Base-by-base conservation (phyloP, 2,329 filamentous ascomycete genomes). In the Sarocladium strictum region DNA sequence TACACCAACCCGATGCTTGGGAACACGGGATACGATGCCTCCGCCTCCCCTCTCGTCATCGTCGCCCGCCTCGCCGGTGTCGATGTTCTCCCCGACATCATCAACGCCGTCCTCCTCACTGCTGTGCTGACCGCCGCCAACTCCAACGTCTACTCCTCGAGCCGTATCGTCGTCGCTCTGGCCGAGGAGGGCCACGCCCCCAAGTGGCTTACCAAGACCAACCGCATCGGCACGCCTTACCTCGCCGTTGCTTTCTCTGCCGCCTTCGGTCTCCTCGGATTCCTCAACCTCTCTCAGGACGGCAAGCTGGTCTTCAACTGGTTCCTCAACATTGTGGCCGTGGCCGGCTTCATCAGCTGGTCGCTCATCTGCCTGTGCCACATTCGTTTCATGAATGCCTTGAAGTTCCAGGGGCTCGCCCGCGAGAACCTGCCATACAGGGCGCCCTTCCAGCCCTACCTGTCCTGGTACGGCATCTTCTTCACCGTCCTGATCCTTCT, bases 91-190 rank as follows among this genome's bases (percentile, higher is more conserved):
- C 80, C 83, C 5, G 74, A 81, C 61, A 84, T 92, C 64, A 84
- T 93, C 75, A 93, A 93, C 68, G 87, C 83, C 15, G 84, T 90
- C 7, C 80, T 93, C 10, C 75, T 93, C 21, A 89, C 87, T 0
- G 88, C 87, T 2, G 89, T 91, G 7, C 82, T 90, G 61, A 89
- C 87, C 0, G 88, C 89, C 5, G 89, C 86, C 57, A 90, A 88
- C 70, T 87, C 86, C 14, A 89, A 89, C 70, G 78, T 91, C 56
- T 90, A 89, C 72, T 87, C 85, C 40, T 84, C 83, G 56, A 85
- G 81, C 55, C 83, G 86, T 23, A 84, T 87, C 38, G 75, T 90
- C 33, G 76, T 89, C 58, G 83, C 81, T 10, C 75, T 90, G 12
- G 84, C 85, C 32, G 72, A 83, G 40, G 82, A 85, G 54, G 78